These are phyloP conservation scores for Durusdinium trenchii DNA, from an alignment of 73 alveolate genomes.

Conservation along the genomic window DNA sequence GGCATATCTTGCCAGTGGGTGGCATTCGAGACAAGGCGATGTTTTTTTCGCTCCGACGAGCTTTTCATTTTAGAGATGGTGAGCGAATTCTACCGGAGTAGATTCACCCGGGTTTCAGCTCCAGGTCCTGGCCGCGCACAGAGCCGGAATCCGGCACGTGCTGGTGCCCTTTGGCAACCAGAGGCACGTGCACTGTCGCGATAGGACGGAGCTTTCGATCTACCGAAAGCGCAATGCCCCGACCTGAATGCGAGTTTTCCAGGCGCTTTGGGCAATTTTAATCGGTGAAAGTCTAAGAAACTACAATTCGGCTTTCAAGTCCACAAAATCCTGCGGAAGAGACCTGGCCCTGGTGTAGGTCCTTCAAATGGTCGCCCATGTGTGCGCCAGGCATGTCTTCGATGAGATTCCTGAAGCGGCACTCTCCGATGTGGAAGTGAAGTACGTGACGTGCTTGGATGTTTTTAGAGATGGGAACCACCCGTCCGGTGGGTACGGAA, in stretches of 20 bases:
- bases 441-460: neutral
- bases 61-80: neutral
- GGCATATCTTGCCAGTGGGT: slow-evolving; percentile 97
- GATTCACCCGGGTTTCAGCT: neutral
- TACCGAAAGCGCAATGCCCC: too few relatives aligned
- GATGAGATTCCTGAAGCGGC: slow-evolving; percentile 87
- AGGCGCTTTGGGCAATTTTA: too few relatives aligned
- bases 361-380: too few relatives aligned
- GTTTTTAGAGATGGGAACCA: too few relatives aligned
- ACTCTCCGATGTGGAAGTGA: slow-evolving; percentile 66
- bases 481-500: too few relatives aligned
- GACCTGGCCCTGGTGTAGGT: too few relatives aligned
- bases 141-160: slow-evolving; percentile 96
- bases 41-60: neutral
- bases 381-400: slow-evolving; percentile 27
- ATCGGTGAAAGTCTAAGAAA: too few relatives aligned
- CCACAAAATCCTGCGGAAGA: too few relatives aligned
- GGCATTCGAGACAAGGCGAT: slow-evolving; percentile 97
- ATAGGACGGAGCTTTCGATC: neutral
- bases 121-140: slow-evolving; percentile 97
- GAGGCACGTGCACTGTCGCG: slow-evolving; percentile 46
- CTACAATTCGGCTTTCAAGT: too few relatives aligned
- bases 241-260: too few relatives aligned
- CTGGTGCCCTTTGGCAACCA: slow-evolving; percentile 96
- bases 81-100: neutral